Evolutionary conservation across 805 yeast species (phyloP), one percentile per base, ranked within the genome.

Genomic region (Danielozyma ontarioensis): DNA sequence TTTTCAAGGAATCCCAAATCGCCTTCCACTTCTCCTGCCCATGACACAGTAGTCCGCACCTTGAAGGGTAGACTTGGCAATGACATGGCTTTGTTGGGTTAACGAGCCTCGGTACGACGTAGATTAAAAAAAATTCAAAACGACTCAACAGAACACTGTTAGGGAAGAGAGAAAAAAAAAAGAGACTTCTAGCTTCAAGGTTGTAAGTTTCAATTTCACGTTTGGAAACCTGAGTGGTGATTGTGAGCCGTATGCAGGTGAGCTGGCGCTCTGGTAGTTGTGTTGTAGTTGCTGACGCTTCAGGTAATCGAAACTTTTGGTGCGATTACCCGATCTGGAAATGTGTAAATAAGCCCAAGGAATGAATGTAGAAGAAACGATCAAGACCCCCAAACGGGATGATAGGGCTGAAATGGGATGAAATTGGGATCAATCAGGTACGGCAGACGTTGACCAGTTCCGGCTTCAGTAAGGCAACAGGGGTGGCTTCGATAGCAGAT

Each of bases 1-100:
- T 94, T 95, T 60, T 93, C 97, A 14, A 89, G 72, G 54, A 93
- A 93, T 1, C 97, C 97, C 27, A 93, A 68, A 52, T 93, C 97
- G 29, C 84, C 83, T 35, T 80, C 84, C 48, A 83, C 78, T 50
- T 87, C 88, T 12, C 96, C 97, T 14, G 96, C 80, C 96, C 96
- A 89, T 16, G 96, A 86, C 53, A 84, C 90, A 25, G 74, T 74
- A 7, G 98, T 93, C 51, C 75, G 76, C 21, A 82, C 95, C 51
- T 71, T 70, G 57, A 85, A 85, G 3, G 94, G 94, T 13, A 74
- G 64, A 18, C 62, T 59, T 21, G 72, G 73, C 32, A 48, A 34
- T 31, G 51, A 32, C 57, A 53, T 51, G 33, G 31, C n/a, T 14
- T 23, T n/a, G n/a, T n/a, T n/a, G n/a, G n/a, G n/a, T n/a, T n/a